A percentile compares a stretch with the other conserved stretches of the same genome.
These are phyloP conservation scores for Pseudodiploospora longispora DNA, from an alignment of 2,329 filamentous ascomycete genomes.

Conservation along the genomic window DNA sequence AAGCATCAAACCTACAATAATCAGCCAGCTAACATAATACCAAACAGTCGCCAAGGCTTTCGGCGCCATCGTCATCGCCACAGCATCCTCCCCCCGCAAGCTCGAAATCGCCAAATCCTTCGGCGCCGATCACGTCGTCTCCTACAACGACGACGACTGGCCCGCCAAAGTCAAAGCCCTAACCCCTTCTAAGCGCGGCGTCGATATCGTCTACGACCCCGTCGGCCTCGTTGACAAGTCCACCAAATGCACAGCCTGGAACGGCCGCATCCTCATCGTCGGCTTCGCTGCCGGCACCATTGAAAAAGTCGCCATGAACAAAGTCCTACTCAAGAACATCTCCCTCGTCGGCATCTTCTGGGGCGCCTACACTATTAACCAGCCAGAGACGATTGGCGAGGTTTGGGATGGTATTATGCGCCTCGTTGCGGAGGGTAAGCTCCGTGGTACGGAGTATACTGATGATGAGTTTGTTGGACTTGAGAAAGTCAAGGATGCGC, in stretches of 20 bases:
- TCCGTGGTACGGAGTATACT: conserved; percentile 72
- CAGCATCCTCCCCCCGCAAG: conserved; percentile 74
- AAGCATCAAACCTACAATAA: too few relatives aligned
- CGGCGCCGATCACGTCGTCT: conserved; percentile 75
- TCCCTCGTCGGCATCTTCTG: conserved; percentile 84
- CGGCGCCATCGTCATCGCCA: conserved; percentile 88
- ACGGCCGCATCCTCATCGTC: conserved; percentile 77
- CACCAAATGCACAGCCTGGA: conserved; percentile 91
- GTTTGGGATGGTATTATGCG: conserved; percentile 81
- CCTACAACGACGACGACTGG: conserved; percentile 62
- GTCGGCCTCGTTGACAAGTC: conserved; percentile 82
- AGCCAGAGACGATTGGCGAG: conserved; percentile 58
- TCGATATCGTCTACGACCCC: conserved; percentile 92
- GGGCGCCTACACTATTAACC: conserved; percentile 72
- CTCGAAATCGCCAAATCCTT: conserved; percentile 69
- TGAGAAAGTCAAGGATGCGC: conserved; percentile 66
- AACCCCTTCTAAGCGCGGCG: conserved; percentile 62
- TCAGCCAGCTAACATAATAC: not conserved
- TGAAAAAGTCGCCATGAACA: conserved; percentile 88
- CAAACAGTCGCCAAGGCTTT: conserved; percentile 75
- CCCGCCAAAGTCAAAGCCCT: conserved; percentile 66
- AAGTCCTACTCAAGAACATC: conserved; percentile 90
- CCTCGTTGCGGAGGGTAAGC: conserved; percentile 69
- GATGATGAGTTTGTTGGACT: conserved; percentile 78
- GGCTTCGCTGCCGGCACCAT: conserved; percentile 72